These are phyloP conservation scores for Graphilbum fragrans DNA, from an alignment of 2,329 filamentous ascomycete species.

Conservation along the genomic window DNA sequence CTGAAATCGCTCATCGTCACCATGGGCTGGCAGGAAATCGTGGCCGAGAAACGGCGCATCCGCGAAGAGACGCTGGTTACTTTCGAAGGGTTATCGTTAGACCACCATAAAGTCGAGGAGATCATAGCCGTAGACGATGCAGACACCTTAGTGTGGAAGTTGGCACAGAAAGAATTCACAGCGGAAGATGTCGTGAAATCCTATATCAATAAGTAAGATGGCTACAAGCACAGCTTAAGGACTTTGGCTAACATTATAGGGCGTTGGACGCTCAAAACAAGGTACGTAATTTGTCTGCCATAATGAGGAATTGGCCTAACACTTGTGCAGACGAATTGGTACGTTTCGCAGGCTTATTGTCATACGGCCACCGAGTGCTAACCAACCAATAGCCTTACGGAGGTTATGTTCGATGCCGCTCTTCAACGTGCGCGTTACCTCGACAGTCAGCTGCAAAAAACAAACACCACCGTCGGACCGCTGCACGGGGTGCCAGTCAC, in stretches of 20 bases:
- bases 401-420: slow-evolving; percentile 22
- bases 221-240: too few relatives aligned
- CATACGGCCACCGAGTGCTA: background rate
- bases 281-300: background rate
- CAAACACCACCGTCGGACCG: slow-evolving; percentile 18
- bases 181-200: background rate
- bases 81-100: background rate
- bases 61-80: background rate
- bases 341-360: background rate
- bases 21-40: slow-evolving; percentile 3
- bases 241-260: slow-evolving; percentile 15
- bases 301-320: background rate
- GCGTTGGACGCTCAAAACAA: slow-evolving; percentile 12
- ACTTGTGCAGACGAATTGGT: slow-evolving; percentile 2
- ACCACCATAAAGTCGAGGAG: background rate
- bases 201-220: slow-evolving; percentile 3
- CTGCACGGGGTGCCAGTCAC: slow-evolving; percentile 29
- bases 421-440: slow-evolving; percentile 18
- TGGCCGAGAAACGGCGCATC: slow-evolving; percentile 1
- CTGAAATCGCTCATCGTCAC: background rate
- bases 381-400: slow-evolving; percentile 22
- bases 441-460: slow-evolving; percentile 15
- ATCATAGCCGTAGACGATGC: slow-evolving; percentile 1
- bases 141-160: background rate
- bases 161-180: background rate